phyloP scores from a whole-genome alignment of 345 rosid genomes.

The Eucalyptus sideroxylon region DNA sequence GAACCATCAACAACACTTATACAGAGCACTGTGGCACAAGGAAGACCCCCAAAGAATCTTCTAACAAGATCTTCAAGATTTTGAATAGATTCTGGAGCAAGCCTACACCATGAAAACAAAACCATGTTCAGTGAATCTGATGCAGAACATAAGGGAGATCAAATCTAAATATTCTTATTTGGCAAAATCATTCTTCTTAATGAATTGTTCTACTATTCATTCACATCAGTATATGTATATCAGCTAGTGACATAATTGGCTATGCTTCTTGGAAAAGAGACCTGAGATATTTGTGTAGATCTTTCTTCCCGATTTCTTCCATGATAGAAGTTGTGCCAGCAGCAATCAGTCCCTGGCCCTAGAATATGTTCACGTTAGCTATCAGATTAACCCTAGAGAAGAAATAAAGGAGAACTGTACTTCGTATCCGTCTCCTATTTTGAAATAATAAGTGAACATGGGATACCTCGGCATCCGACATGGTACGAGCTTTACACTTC shows the following conservation, averaged over 20 bases:
- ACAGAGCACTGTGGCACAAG: conserved; percentile 53
- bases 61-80: conserved; percentile 54
- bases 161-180: not conserved
- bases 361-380: not conserved
- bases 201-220: not conserved
- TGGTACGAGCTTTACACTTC: not conserved
- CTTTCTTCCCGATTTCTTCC: not conserved
- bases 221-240: not conserved
- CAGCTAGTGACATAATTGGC: not conserved
- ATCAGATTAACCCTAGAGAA: not conserved
- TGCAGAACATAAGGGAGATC: not conserved
- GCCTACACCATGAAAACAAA: conserved; percentile 31
- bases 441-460: not conserved
- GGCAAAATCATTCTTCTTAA: not conserved
- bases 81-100: conserved; percentile 59
- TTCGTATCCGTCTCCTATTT: not conserved
- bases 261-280: not conserved
- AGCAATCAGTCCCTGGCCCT: not conserved
- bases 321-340: not conserved
- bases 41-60: conserved; percentile 50
- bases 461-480: not conserved
- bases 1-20: conserved; percentile 58
- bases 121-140: not conserved
- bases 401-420: not conserved
- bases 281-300: not conserved